Evolutionary conservation across 352 stramenopile species (phyloP).

Genomic region (Globisporangium viniferum): DNA sequence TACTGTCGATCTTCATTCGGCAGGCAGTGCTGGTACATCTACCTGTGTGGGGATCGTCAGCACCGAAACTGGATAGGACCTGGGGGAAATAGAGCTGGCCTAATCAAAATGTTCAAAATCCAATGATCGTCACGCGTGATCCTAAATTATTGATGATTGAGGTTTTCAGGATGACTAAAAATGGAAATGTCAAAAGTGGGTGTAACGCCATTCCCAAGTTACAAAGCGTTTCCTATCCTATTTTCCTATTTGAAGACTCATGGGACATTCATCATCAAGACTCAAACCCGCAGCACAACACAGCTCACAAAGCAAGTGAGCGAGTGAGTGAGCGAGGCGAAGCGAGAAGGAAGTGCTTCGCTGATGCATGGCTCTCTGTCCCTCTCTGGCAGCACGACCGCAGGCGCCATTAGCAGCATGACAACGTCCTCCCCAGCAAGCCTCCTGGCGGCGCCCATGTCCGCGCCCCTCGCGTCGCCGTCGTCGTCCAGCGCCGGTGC

Average conservation of each 20-base stretch:
- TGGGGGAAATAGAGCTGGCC: neutral
- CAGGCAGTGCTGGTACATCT: neutral
- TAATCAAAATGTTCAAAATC: neutral
- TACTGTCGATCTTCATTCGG: neutral
- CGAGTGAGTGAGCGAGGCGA: neutral
- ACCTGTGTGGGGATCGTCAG: no score
- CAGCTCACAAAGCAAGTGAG: neutral
- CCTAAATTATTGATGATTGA: neutral
- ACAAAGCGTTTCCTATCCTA: neutral
- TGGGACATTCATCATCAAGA: neutral
- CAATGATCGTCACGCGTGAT: neutral
- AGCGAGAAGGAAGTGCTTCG: neutral
- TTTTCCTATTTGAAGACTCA: neutral
- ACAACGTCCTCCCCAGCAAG: slow-evolving; percentile 9
- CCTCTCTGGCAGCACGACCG: neutral
- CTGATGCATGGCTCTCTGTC: neutral
- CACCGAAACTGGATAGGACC: neutral
- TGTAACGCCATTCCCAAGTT: no score
- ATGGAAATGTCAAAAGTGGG: no score
- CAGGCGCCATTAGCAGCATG: neutral
- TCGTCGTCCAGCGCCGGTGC: no score
- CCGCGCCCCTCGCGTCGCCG: neutral
- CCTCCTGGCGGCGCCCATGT: slow-evolving; percentile 11
- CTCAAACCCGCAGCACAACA: neutral
- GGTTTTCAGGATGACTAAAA: neutral